Evolutionary conservation across 495 filamentous ascomycete genomes (phyloP).

Genomic region (Xylaria bambusicola): DNA sequence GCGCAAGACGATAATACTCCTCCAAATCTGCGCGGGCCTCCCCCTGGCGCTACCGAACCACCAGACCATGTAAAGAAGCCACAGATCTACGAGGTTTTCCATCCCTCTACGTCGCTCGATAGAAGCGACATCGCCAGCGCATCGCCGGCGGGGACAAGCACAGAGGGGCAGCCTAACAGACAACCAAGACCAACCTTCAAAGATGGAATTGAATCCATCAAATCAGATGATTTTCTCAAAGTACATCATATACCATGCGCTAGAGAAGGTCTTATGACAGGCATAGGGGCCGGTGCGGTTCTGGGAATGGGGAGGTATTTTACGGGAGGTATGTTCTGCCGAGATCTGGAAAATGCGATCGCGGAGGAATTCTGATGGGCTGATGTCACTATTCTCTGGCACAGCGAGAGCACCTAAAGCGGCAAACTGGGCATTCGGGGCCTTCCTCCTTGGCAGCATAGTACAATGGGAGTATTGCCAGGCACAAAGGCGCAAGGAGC

Average conservation of each 20-base stretch:
- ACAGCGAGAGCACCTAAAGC: constrained; percentile 53
- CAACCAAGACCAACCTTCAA: constrained; percentile 54
- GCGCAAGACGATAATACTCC: constrained; percentile 32
- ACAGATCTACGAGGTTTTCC: constrained; percentile 43
- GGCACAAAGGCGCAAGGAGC: constrained; percentile 66
- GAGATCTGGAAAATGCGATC: not conserved
- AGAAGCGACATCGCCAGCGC: constrained; percentile 16
- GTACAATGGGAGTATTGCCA: constrained; percentile 81
- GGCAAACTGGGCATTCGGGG: constrained; percentile 83
- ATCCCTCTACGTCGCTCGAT: constrained; percentile 40
- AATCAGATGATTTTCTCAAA: constrained; percentile 66
- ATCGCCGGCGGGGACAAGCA: not conserved
- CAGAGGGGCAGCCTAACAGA: constrained; percentile 36
- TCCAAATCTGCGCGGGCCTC: constrained; percentile 31
- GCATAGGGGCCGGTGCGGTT: constrained; percentile 75
- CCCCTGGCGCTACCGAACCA: constrained; percentile 38
- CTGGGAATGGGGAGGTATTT: constrained; percentile 71
- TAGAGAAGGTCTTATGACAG: constrained; percentile 76
- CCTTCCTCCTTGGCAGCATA: constrained; percentile 64
- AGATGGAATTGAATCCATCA: constrained; percentile 68
- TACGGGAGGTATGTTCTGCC: constrained; percentile 63
- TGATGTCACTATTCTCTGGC: constrained; percentile 33
- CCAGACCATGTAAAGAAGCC: constrained; percentile 35
- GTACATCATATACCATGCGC: constrained; percentile 83
- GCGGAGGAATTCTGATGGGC: not conserved